Evolutionary conservation across 2,329 filamentous ascomycete species (phyloP).

Genomic region (Fusarium compactum): DNA sequence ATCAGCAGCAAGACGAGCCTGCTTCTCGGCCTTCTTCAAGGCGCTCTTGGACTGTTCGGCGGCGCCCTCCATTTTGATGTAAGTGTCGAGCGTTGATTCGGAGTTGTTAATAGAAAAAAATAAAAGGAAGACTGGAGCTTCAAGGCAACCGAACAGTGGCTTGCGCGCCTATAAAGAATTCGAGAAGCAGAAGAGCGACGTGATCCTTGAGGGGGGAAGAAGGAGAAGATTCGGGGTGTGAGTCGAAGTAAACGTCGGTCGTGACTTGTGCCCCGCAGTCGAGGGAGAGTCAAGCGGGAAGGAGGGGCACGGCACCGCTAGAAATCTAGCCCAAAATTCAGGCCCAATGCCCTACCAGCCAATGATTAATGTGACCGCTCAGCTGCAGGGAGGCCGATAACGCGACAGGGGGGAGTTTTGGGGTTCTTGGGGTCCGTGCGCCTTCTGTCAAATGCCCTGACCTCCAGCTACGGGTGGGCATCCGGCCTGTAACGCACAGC

Average conservation of each 20-base stretch:
- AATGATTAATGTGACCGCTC: constrained; percentile 31
- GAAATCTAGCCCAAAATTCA: constrained; percentile 43
- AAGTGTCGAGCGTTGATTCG: constrained; percentile 20
- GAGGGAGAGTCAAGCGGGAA: constrained; percentile 38
- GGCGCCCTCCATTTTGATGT: constrained; percentile 51
- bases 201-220: constrained; percentile 31
- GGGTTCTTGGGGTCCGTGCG: constrained; percentile 41
- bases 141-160: constrained; percentile 24
- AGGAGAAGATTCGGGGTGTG: constrained; percentile 40
- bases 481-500: constrained; percentile 8
- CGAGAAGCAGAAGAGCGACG: constrained; percentile 29
- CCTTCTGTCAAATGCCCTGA: constrained; percentile 39
- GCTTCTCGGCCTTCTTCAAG: constrained; percentile 74
- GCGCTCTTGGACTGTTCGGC: constrained; percentile 69
- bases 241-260: constrained; percentile 46
- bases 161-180: constrained; percentile 33
- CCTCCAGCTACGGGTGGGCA: constrained; percentile 9
- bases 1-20: constrained; percentile 69
- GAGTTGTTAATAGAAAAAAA: constrained; percentile 10
- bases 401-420: constrained; percentile 33
- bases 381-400: constrained; percentile 34
- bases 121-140: constrained; percentile 4
- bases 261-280: constrained; percentile 48
- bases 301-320: constrained; percentile 45
- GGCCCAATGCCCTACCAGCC: constrained; percentile 42